Base-by-base conservation (phyloP, 2,329 filamentous ascomycete genomes). In the Seiridium cupressi region DNA sequence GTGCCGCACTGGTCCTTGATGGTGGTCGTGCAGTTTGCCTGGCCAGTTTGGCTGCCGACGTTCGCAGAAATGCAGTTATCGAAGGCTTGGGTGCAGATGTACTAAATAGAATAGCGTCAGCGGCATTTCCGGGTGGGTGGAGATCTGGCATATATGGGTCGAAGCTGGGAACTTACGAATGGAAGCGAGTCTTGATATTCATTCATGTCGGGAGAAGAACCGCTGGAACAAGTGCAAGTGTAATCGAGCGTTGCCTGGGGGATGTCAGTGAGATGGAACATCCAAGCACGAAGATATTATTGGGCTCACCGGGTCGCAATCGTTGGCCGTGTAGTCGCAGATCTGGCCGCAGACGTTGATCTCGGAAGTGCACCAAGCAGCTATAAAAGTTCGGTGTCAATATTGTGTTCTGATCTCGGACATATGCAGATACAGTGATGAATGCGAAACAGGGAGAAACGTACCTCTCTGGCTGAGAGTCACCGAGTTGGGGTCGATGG, bases 61-160 rank as follows among this genome's bases (percentile, higher is more conserved):
- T 80, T 78, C 51, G 69, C 60, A 2, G 44, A 49, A 65, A 78
- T 83, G 74, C 84, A 87, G 61, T 80, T 72, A 34, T 67, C 62
- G 71, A 76, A 84, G 46, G 82, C 79, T 61, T 76, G 61, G 60
- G 78, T 34, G 76, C 84, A 87, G 68, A 84, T 78, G 68, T 81
- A 84, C 78, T 80, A 18, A 3, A 31, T 40, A 63, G 63, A 31
- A 49, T 40, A n/a, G 42, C 36, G 49, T 38, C 49, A 53, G 49
- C 47, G 47, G 47, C 8, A 49, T 13, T 49, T 49, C 47, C 47
- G 55, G 32, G 7, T 8, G 13, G 5, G 3, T 26, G 32, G 11
- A 13, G 46, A 44, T 49, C 32, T 36, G 32, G 26, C 47, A 32
- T 32, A 49, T 10, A 49, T 32, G 10, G 47, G 8, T 10, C 3